A percentile compares a stretch with the other conserved stretches of the same genome.
phyloP scores from a whole-genome alignment of 768 basidiomycete genomes.

The Tephrocybe sp. region DNA sequence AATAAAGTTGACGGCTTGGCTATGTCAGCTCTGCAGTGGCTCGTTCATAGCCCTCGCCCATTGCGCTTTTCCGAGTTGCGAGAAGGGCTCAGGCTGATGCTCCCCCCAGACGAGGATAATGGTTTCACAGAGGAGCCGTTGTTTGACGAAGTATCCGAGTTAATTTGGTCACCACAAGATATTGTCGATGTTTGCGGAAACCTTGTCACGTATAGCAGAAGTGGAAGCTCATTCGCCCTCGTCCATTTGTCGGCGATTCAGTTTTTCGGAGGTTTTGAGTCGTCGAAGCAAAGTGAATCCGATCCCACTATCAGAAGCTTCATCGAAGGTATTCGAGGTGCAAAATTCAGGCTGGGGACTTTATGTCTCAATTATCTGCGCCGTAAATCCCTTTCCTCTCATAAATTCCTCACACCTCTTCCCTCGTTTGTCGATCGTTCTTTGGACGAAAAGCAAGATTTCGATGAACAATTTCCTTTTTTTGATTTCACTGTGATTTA shows the following conservation, averaged over 20 bases:
- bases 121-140: neutral
- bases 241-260: conserved; percentile 5
- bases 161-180: conserved; percentile 9
- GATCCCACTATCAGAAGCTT: neutral
- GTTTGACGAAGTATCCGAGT: conserved; percentile 2
- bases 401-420: neutral
- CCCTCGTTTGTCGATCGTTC: neutral
- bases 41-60: conserved; percentile 5
- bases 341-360: neutral
- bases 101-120: neutral
- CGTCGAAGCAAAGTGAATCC: neutral
- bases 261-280: neutral
- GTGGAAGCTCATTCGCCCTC: conserved; percentile 1
- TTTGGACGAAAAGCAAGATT: neutral
- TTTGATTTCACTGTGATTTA: conserved; percentile 2
- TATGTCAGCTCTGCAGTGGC: conserved; percentile 5
- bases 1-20: conserved; percentile 1
- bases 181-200: conserved; percentile 10
- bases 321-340: neutral
- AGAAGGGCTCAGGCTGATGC: conserved; percentile 7
- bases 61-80: conserved; percentile 2
- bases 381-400: neutral
- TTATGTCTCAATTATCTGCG: conserved; percentile 5
- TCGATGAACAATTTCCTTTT: neutral
- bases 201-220: conserved; percentile 4